Evolutionary conservation across 768 basidiomycete genomes (phyloP), one percentile per base, ranked within the genome.

Genomic region (Gautieria morchelliformis): DNA sequence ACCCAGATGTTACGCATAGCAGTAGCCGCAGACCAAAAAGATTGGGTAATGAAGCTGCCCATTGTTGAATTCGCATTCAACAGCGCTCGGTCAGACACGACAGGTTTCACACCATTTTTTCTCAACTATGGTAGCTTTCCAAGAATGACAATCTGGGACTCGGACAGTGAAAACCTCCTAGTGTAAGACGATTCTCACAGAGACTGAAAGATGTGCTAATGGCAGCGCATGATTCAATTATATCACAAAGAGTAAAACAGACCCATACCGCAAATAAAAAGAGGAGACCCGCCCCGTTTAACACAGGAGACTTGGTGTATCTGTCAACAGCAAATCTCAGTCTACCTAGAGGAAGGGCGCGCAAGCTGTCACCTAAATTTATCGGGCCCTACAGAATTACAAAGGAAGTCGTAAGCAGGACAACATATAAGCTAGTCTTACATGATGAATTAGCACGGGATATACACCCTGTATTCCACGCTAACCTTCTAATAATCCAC

Each of bases 341-440:
- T 71, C 1, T 76, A 70, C 54, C 63, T 62, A 24, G n/a, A 52
- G 0, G 39, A 41, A 0, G 67, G 69, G 0, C 62, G 67, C 2
- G 5, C 2, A 63, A 67, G 4, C 61, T 66, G 0, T 72, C 71
- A 0, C 73, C 72, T 0, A 78, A 79, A 51, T 76, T 77, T 53
- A 71, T 78, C 52, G 64, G 68, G 4, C 65, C 62, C 2, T 68
- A 63, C 56, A 50, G n/a, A 0, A 58, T 66, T 58, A 8, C 33
- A 58, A 6, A 67, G 60, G 30, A 62, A 1, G 48, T 40, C 41
- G 59, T 63, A 2, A 59, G 58, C 1, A 47, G 50, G 10, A 62
- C 63, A 4, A 42, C 58, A 3, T 69, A 68, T 56, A 61, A 59
- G 1, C 59, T 70, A n/a, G 64, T 64, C 0, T 54, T 69, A 1